Percentiles rank a stretch among this genome's conserved stretches.
phyloP scores from a whole-genome alignment of 2,329 filamentous ascomycete species.

The Lasiodiplodia hormozganensis region DNA sequence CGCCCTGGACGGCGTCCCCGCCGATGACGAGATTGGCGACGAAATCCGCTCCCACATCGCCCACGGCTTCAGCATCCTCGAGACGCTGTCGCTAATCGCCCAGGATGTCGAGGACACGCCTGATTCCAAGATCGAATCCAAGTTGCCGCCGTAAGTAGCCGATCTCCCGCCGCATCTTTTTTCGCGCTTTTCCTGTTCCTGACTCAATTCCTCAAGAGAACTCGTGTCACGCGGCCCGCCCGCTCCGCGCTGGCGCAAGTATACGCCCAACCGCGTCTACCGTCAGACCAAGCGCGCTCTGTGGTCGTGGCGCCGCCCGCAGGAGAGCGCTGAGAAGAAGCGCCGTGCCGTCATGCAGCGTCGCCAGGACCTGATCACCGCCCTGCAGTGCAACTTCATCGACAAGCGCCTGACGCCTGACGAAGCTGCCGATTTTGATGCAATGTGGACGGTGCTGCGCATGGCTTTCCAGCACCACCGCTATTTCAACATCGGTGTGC shows the following conservation, averaged over 20 bases:
- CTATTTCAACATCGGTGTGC: conserved; percentile 38
- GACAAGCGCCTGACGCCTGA: conserved; percentile 31
- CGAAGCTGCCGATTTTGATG: conserved; percentile 39
- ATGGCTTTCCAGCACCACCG: conserved; percentile 38
- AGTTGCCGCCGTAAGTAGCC: conserved; percentile 23
- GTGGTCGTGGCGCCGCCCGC: conserved; percentile 26
- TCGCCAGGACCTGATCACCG: conserved; percentile 35
- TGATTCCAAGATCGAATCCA: conserved; percentile 30
- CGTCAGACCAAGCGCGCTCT: conserved; percentile 24
- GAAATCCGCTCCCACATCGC: conserved; percentile 38
- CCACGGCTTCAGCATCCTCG: conserved; percentile 40
- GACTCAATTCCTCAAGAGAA: conserved; percentile 2
- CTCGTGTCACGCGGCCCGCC: conserved; percentile 13
- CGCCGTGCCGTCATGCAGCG: conserved; percentile 17
- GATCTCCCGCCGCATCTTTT: background rate
- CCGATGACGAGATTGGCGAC: conserved; percentile 41
- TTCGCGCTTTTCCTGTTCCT: background rate
- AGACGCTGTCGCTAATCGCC: conserved; percentile 38
- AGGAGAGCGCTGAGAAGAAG: conserved; percentile 27
- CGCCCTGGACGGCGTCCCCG: conserved; percentile 38
- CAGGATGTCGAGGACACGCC: conserved; percentile 32
- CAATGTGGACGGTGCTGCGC: conserved; percentile 42
- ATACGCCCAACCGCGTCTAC: conserved; percentile 25
- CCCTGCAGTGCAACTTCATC: conserved; percentile 25
- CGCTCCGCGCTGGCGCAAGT: conserved; percentile 12